Percentiles rank a stretch among this genome's conserved stretches.
Conservation (phyloP, 1,284 basidiomycete genomes). For the Coniferiporia weirii region DNA sequence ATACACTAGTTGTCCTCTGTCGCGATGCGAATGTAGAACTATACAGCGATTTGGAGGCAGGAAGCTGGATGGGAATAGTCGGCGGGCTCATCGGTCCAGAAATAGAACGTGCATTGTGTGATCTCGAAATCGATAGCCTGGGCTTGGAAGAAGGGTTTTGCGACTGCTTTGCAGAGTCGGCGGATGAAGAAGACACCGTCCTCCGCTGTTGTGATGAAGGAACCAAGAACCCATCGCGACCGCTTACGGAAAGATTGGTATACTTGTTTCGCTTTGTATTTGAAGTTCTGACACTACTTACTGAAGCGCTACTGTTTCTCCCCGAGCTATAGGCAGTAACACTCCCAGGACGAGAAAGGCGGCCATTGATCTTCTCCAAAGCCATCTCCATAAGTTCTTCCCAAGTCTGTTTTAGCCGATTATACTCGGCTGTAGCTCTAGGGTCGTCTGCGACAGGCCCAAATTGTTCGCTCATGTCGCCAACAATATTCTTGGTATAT, state of each 20-base stretch:
- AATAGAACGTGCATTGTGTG: slow-evolving; percentile 47
- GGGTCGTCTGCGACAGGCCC: slow-evolving; percentile 45
- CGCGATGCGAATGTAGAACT: slow-evolving; percentile 74
- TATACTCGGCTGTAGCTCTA: slow-evolving; percentile 52
- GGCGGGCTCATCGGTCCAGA: slow-evolving; percentile 41
- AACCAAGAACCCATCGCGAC: slow-evolving; percentile 3
- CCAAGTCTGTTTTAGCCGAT: slow-evolving; percentile 71
- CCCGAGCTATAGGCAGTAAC: slow-evolving; percentile 47
- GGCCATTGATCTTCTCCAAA: slow-evolving; percentile 54
- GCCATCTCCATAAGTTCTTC: slow-evolving; percentile 74
- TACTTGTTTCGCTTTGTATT: slow-evolving; percentile 19
- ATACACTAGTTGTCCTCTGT: slow-evolving; percentile 66
- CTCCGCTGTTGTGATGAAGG: slow-evolving; percentile 21
- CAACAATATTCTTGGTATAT: slow-evolving; percentile 52
- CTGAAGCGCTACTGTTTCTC: slow-evolving; percentile 47
- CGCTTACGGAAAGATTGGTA: slow-evolving; percentile 9
- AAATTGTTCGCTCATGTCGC: slow-evolving; percentile 39
- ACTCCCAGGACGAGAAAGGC: slow-evolving; percentile 60
- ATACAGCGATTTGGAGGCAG: slow-evolving; percentile 33
- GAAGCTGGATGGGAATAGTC: slow-evolving; percentile 11
- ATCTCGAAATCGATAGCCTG: slow-evolving; percentile 45
- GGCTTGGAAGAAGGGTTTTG: slow-evolving; percentile 19
- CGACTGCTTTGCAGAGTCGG: slow-evolving; percentile 5
- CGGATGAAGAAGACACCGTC: slow-evolving; percentile 11
- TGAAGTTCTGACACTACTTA: slow-evolving; percentile 25